Percentiles rank a stretch among this genome's conserved stretches.
phyloP scores from a whole-genome alignment of 345 rosid species.

The Atalantia buxifolia region DNA sequence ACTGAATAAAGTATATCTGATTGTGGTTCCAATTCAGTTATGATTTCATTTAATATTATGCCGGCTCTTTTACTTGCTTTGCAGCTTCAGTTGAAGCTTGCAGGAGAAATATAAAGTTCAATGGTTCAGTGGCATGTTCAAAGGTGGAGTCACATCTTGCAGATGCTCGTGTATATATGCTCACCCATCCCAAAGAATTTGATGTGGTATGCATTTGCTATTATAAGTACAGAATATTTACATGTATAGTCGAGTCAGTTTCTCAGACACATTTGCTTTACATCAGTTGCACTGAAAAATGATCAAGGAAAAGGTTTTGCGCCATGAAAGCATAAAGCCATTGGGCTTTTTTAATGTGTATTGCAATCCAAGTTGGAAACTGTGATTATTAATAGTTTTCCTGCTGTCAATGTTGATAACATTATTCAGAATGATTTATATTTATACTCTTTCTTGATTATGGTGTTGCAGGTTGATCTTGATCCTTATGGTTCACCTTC shows the following conservation, averaged over 20 bases:
- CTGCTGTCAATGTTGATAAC: neutral
- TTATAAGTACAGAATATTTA: neutral
- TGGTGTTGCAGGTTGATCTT: conserved; percentile 83
- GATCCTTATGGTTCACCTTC: conserved; percentile 99
- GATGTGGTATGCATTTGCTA: conserved; percentile 66
- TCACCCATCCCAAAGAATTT: conserved; percentile 89
- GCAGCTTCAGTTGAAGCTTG: conserved; percentile 92
- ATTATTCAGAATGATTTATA: neutral
- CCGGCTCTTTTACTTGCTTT: conserved; percentile 11
- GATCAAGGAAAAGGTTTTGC: neutral
- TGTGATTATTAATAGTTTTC: neutral
- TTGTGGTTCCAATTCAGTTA: neutral
- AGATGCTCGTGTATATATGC: conserved; percentile 97
- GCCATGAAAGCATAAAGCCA: neutral
- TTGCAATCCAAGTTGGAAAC: neutral
- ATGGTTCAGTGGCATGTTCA: conserved; percentile 77
- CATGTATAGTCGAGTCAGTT: neutral
- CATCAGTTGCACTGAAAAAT: neutral
- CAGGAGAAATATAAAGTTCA: conserved; percentile 85
- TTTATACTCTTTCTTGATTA: conserved; percentile 9
- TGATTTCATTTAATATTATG: neutral
- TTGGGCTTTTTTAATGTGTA: neutral
- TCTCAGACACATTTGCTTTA: neutral
- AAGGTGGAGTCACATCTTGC: conserved; percentile 93
- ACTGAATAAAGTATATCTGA: neutral